Conservation (phyloP, 768 basidiomycete species). For the Psilocybe cyanescens region DNA sequence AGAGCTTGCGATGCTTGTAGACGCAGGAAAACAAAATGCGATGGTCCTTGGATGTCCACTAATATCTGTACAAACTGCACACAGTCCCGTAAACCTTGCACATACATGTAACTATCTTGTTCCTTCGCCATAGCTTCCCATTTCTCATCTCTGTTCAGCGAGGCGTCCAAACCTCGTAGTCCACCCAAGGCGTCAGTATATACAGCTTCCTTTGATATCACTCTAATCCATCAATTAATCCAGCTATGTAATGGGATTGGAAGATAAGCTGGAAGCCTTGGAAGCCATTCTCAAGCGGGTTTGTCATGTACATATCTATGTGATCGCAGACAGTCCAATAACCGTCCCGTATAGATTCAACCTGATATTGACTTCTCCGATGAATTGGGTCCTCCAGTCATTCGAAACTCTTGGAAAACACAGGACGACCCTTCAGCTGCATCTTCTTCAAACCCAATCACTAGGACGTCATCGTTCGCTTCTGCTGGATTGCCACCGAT, state of each 20-base stretch:
- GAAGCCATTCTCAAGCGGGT: slow-evolving; percentile 59
- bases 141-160: slow-evolving; percentile 36
- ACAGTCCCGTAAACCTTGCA: slow-evolving; percentile 53
- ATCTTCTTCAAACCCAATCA: slow-evolving; percentile 9
- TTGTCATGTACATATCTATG: neutral
- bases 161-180: slow-evolving; percentile 65
- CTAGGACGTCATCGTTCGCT: slow-evolving; percentile 7
- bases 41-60: slow-evolving; percentile 54
- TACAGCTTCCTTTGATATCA: neutral
- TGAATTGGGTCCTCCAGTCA: slow-evolving; percentile 63
- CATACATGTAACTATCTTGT: slow-evolving; percentile 54
- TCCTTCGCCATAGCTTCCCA: neutral
- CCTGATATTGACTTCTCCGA: slow-evolving; percentile 65
- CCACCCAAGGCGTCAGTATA: slow-evolving; percentile 66
- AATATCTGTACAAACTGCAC: slow-evolving; percentile 63
- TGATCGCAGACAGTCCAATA: neutral
- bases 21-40: slow-evolving; percentile 62
- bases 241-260: slow-evolving; percentile 62
- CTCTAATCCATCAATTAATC: neutral
- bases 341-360: slow-evolving; percentile 47
- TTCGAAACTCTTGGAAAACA: slow-evolving; percentile 67
- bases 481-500: slow-evolving; percentile 14
- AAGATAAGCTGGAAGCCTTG: slow-evolving; percentile 60
- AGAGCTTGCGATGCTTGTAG: slow-evolving; percentile 66
- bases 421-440: slow-evolving; percentile 8